Evolutionary conservation across 495 filamentous ascomycete species (phyloP), one percentile per base, ranked within the genome.

Genomic region (Penicillium silybi): DNA sequence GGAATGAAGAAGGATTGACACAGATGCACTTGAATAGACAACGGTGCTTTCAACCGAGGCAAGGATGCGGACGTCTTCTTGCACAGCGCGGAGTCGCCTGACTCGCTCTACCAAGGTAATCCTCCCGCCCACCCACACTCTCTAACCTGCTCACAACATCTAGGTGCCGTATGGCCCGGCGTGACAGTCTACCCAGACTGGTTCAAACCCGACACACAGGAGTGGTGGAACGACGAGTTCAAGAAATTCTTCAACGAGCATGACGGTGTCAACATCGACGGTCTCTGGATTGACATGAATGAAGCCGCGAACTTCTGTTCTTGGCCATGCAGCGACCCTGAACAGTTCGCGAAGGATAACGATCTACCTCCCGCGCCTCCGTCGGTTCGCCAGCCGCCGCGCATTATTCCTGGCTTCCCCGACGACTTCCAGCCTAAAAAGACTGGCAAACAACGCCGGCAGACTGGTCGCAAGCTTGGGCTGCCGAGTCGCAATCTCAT

Each of bases 201-300:
- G 90, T 93, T 95, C 67, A 73, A 85, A 35, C 72, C 81, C 4
- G 79, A 80, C 27, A 81, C 82, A 8, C 75, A 83, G 52, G 66
- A 64, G 0, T 96, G 83, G 66, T 96, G 90, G 89, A 83, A 85
- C 58, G 75, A 72, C 34, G 83, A 93, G 64, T 89, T 92, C 62
- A 57, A 54, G 19, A 48, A 55, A 0, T 93, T 93, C 75, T 96
- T 96, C 69, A 63, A 73, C 56, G 54, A 78, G 0, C 62, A 79
- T 0, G 72, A 63, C 0, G 90, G 90, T 19, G 78, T 96, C 4
- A 83, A 93, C 58, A 90, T 95, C 52, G 90, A 95, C 57, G 90
- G 80, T 1, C 75, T 92, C 22, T 95, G 90, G 90, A 95, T 93
- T 48, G 88, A 90, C 57, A 88, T 90, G 85, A 90, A 89, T 57